These are phyloP conservation scores for Chrysanthemum makinoi DNA, from an alignment of 129 eudicot species.

Conservation along the genomic window DNA sequence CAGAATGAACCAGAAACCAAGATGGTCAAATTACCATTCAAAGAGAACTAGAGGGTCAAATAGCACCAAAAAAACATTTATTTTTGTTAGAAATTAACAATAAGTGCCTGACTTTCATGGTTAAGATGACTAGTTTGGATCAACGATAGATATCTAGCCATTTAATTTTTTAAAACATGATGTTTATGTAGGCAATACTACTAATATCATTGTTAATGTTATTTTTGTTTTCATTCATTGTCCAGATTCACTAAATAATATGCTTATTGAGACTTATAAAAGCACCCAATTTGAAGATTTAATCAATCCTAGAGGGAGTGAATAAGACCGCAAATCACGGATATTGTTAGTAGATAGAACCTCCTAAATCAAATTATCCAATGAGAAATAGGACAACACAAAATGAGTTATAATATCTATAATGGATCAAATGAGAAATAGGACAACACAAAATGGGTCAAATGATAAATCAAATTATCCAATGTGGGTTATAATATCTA, in stretches of 20 bases:
- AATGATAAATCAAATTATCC: too few relatives aligned
- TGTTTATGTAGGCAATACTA: neutral
- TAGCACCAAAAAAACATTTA: neutral
- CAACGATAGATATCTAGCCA: neutral
- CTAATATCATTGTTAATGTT: neutral
- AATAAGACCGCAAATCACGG: neutral
- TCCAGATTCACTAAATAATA: too few relatives aligned
- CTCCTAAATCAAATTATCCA: too few relatives aligned
- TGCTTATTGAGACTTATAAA: too few relatives aligned
- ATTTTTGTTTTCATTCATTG: neutral
- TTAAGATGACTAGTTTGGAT: neutral
- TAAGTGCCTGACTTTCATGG: neutral
- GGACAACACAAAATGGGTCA: too few relatives aligned
- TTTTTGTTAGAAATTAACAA: neutral
- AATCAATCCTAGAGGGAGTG: neutral
- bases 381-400: too few relatives aligned
- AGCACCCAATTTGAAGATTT: too few relatives aligned
- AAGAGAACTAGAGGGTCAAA: neutral
- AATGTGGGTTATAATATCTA: too few relatives aligned
- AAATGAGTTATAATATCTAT: too few relatives aligned
- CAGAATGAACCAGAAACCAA: constrained; percentile 5
- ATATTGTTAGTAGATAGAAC: too few relatives aligned
- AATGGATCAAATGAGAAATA: too few relatives aligned
- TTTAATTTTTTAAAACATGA: neutral
- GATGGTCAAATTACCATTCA: neutral